Conservation (phyloP, 2,329 filamentous ascomycete species). For the Aspergillus ibericus region DNA sequence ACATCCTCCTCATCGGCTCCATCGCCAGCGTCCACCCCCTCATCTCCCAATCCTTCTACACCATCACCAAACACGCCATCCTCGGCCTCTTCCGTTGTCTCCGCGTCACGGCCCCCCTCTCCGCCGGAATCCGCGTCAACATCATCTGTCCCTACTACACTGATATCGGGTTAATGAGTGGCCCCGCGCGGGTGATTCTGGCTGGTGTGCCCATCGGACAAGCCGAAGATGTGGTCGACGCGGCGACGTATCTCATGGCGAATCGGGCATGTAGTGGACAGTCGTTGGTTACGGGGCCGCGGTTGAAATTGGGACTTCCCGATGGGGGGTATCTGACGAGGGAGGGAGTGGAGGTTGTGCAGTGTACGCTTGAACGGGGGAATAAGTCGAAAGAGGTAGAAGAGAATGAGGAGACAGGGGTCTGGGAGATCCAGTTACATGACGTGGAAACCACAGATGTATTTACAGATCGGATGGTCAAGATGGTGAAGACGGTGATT, state of each 20-base stretch:
- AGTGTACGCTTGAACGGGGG: background rate
- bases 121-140: background rate
- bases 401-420: no score
- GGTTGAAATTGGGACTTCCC: background rate
- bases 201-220: background rate
- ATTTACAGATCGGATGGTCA: background rate
- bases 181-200: background rate
- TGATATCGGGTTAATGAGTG: background rate
- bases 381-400: background rate
- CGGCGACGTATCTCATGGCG: background rate
- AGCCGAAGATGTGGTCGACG: background rate
- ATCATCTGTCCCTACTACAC: background rate
- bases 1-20: background rate
- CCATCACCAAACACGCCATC: background rate
- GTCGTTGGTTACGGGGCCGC: background rate
- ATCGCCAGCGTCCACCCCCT: background rate
- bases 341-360: background rate
- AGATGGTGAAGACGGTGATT: background rate
- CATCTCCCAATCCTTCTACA: background rate
- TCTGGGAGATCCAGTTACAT: background rate
- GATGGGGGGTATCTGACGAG: background rate
- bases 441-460: background rate
- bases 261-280: background rate
- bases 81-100: background rate
- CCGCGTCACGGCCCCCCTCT: background rate